phyloP scores from a whole-genome alignment of 2,329 filamentous ascomycete genomes.

The Didymella sp. region DNA sequence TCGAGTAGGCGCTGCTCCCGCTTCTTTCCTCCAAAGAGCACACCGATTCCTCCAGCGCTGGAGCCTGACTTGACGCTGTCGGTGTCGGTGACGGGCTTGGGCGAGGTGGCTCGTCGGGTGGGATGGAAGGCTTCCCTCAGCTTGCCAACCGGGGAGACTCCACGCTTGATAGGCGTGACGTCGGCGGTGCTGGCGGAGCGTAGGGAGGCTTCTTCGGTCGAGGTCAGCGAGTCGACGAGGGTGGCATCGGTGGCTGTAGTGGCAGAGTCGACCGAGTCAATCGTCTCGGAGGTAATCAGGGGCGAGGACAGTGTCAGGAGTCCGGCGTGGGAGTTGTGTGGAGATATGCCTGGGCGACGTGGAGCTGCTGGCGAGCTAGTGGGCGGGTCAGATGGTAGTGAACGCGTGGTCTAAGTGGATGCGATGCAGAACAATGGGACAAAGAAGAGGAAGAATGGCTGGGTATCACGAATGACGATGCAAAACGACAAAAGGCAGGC shows the following conservation, averaged over 20 bases:
- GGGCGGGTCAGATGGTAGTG: conserved; percentile 35
- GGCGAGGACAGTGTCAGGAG: conserved; percentile 59
- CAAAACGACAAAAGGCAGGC: not conserved
- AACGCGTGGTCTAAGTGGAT: conserved; percentile 23
- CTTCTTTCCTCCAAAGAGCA: conserved; percentile 52
- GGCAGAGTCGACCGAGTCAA: conserved; percentile 46
- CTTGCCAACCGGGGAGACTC: conserved; percentile 73
- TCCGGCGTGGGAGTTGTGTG: conserved; percentile 58
- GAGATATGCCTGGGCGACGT: conserved; percentile 52
- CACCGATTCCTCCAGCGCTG: conserved; percentile 45
- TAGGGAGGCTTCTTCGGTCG: conserved; percentile 36
- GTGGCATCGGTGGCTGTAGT: conserved; percentile 37
- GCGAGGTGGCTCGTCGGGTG: conserved; percentile 38
- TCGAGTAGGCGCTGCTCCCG: conserved; percentile 42
- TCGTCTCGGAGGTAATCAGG: conserved; percentile 50
- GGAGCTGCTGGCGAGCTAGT: conserved; percentile 36
- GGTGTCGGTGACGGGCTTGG: conserved; percentile 35
- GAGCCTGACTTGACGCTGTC: conserved; percentile 54
- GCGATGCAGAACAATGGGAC: conserved; percentile 7
- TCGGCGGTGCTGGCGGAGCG: conserved; percentile 44
- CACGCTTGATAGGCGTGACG: conserved; percentile 58
- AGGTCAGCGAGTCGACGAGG: conserved; percentile 43
- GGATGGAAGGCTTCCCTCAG: conserved; percentile 73
- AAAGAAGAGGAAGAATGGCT: not conserved
- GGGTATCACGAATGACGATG: conserved; percentile 8